Evolutionary conservation across 345 rosid genomes (phyloP).

Genomic region (Eutrema yunnanense): DNA sequence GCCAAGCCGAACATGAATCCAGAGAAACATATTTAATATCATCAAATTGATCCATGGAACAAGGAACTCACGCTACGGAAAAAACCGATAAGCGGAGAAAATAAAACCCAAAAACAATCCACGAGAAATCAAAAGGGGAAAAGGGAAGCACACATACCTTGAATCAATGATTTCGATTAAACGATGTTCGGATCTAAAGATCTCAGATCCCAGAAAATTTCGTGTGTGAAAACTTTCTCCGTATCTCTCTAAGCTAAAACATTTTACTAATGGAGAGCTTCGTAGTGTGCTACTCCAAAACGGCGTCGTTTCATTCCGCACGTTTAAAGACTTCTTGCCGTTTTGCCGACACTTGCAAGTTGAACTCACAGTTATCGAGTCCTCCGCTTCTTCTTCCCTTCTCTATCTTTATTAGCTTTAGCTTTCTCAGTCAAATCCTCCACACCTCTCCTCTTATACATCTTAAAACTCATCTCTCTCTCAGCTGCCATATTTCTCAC

Average conservation of each 20-base stretch:
- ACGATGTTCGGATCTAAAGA: slow-evolving; percentile 24
- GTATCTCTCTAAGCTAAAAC: slow-evolving; percentile 5
- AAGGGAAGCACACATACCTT: background rate
- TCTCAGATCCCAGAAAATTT: slow-evolving; percentile 19
- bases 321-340: slow-evolving; percentile 14
- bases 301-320: background rate
- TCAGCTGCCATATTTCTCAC: slow-evolving; percentile 89
- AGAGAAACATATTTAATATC: background rate
- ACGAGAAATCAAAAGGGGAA: background rate
- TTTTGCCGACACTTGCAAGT: slow-evolving; percentile 16
- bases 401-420: slow-evolving; percentile 45
- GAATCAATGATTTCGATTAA: background rate
- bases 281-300: background rate
- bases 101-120: background rate
- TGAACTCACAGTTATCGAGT: slow-evolving; percentile 22
- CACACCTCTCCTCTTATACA: slow-evolving; percentile 90
- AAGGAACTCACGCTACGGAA: background rate
- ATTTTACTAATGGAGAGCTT: background rate
- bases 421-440: slow-evolving; percentile 59
- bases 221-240: slow-evolving; percentile 11
- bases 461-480: slow-evolving; percentile 70
- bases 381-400: slow-evolving; percentile 58
- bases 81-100: background rate
- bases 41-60: slow-evolving; percentile 15
- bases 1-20: background rate